Evolutionary conservation across 305 asterid genomes (phyloP), one percentile per base, ranked within the genome.

Genomic region (Fraxinus xanthoxyloides): DNA sequence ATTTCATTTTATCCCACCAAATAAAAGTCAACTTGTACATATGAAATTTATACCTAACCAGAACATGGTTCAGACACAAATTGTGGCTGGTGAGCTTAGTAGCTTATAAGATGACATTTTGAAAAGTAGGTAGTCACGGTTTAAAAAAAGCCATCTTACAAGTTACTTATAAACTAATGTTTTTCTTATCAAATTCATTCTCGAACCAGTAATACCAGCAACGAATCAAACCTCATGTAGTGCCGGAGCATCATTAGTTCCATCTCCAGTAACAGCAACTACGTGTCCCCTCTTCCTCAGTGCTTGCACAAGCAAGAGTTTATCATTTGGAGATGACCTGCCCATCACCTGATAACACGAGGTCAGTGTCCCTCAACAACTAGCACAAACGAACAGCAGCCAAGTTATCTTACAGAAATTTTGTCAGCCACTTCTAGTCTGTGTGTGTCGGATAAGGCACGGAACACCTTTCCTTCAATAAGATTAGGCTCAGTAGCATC

Each of bases 231-330:
- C 99, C 98, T 96, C 98, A 30, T 96, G 98, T 73, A 96, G 84
- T 76, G 99, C 99, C 75, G 99, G 99, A 86, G 99, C 99, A 90
- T 96, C 99, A 85, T 96, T 96, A 75, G 99, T 94, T 28, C 99
- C 99, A 89, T 96, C 99, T 83, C 99, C 99, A 56, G 99, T 96
- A 56, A 96, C 99, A 81, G 98, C 99, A 72, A 96, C 99, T 40
- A 96, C 98, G 77, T 96, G 98, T 24, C 97, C 98, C 61, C 31
- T 90, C 89, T 86, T 94, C 90, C 99, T 94, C 84, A 96, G 84
- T 72, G 98, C 96, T 92, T 96, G 98, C 72, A 96, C 99, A 76
- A 96, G 95, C 89, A 94, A 77, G 82, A 96, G 95, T 82, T 96
- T 96, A 88, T 96, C 99, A 85, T 89, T 93, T 12, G 99, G 99